Evolutionary conservation across 2,329 filamentous ascomycete genomes (phyloP).

Genomic region (Curvularia spicifera): DNA sequence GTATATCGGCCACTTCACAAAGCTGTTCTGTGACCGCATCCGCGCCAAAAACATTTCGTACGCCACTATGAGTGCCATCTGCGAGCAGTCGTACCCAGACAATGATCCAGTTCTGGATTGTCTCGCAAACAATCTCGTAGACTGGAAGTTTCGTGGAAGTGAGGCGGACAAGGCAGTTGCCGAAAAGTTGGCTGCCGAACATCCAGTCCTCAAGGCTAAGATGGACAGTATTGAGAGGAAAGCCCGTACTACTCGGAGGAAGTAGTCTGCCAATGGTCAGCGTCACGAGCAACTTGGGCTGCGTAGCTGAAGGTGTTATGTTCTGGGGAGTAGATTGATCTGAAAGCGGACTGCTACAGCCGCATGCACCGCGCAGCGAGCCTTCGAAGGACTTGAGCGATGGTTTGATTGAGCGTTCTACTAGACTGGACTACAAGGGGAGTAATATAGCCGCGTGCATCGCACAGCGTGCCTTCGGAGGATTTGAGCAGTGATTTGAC

Average conservation of each 20-base stretch:
- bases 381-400: background rate
- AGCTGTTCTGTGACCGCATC: conserved; percentile 36
- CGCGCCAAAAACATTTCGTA: conserved; percentile 22
- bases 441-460: background rate
- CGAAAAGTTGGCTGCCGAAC: conserved; percentile 12
- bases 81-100: conserved; percentile 17
- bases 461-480: background rate
- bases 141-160: conserved; percentile 1
- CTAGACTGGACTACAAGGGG: background rate
- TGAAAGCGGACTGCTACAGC: background rate
- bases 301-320: background rate
- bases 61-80: conserved; percentile 30
- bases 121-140: conserved; percentile 35
- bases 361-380: background rate
- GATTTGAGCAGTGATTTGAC: background rate
- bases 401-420: background rate
- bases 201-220: conserved; percentile 13
- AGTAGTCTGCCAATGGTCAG: background rate
- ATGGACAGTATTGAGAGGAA: conserved; percentile 21
- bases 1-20: conserved; percentile 44
- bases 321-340: background rate
- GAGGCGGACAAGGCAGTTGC: conserved; percentile 5
- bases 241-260: background rate
- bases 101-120: conserved; percentile 42
- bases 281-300: background rate